Evolutionary conservation across 805 yeast species (phyloP).

Genomic region (Grigorovia transvaalensis): DNA sequence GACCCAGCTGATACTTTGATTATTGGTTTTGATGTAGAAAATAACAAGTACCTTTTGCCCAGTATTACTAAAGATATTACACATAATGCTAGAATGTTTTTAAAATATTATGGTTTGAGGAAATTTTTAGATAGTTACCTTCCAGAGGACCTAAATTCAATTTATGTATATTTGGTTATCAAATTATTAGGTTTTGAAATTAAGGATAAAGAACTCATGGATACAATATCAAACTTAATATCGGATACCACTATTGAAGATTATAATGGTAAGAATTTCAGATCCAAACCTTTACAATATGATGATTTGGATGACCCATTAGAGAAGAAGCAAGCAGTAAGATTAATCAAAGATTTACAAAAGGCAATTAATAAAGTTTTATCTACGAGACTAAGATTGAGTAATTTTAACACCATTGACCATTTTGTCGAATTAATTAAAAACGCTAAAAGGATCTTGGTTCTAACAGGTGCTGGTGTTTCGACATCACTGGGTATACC

Average conservation of each 20-base stretch:
- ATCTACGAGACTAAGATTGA: slow-evolving; percentile 44
- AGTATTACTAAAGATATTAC: slow-evolving; percentile 34
- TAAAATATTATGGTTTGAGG: slow-evolving; percentile 51
- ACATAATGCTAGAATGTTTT: slow-evolving; percentile 37
- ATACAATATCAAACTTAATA: slow-evolving; percentile 15
- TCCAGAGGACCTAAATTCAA: slow-evolving; percentile 48
- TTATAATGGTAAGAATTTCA: not conserved
- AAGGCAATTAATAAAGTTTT: slow-evolving; percentile 56
- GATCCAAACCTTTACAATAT: slow-evolving; percentile 8
- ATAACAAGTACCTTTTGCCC: slow-evolving; percentile 30
- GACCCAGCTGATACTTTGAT: slow-evolving; percentile 15
- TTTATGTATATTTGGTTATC: slow-evolving; percentile 47
- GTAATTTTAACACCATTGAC: slow-evolving; percentile 45
- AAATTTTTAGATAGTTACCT: slow-evolving; percentile 51
- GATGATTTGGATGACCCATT: slow-evolving; percentile 27
- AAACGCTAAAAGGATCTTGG: slow-evolving; percentile 52
- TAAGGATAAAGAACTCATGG: slow-evolving; percentile 29
- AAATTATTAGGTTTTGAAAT: slow-evolving; percentile 52
- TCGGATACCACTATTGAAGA: slow-evolving; percentile 11
- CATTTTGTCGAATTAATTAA: slow-evolving; percentile 45
- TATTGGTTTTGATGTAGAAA: slow-evolving; percentile 18
- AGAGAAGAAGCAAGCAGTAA: slow-evolving; percentile 37
- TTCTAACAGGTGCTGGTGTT: slow-evolving; percentile 88
- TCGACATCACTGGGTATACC: slow-evolving; percentile 87
- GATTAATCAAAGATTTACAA: slow-evolving; percentile 43